Conservation (phyloP, 768 basidiomycete genomes). For the Termitomyces sp. region DNA sequence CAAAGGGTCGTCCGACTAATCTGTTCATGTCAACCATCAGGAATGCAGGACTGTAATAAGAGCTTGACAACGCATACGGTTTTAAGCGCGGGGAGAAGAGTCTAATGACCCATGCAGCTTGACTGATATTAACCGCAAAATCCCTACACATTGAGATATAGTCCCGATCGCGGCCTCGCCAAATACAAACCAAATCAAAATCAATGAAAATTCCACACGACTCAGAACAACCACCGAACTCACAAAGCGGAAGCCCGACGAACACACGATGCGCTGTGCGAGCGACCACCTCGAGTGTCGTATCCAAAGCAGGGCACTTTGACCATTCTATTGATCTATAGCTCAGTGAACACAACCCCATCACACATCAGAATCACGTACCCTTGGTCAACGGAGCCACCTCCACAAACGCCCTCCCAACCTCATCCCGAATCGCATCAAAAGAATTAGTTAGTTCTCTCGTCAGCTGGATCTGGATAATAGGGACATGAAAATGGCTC, state of each 20-base stretch:
- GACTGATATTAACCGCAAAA: conserved; percentile 13
- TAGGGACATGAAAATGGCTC: conserved; percentile 15
- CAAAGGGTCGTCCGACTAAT: conserved; percentile 1
- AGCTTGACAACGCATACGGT: conserved; percentile 14
- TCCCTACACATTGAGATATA: conserved; percentile 13
- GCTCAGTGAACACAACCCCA: too few relatives aligned
- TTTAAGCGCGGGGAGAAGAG: conserved; percentile 20
- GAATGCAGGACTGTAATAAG: neutral
- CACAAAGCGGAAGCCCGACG: conserved; percentile 21
- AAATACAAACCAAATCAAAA: neutral
- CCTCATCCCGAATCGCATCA: conserved; percentile 7
- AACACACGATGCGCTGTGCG: conserved; percentile 18
- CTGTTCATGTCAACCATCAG: neutral
- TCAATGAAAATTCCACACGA: too few relatives aligned
- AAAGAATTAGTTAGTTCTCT: conserved; percentile 6
- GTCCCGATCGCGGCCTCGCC: conserved; percentile 17
- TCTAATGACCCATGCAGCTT: conserved; percentile 16
- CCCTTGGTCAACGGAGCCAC: neutral
- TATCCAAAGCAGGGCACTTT: conserved; percentile 4
- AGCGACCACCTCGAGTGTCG: conserved; percentile 16
- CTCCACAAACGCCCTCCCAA: conserved; percentile 2
- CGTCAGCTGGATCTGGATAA: conserved; percentile 13
- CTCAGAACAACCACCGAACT: too few relatives aligned
- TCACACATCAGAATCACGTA: neutral
- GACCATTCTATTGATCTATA: too few relatives aligned